Evolutionary conservation across 306 rosid species (phyloP).

Genomic region (Trichosanthes truncata): DNA sequence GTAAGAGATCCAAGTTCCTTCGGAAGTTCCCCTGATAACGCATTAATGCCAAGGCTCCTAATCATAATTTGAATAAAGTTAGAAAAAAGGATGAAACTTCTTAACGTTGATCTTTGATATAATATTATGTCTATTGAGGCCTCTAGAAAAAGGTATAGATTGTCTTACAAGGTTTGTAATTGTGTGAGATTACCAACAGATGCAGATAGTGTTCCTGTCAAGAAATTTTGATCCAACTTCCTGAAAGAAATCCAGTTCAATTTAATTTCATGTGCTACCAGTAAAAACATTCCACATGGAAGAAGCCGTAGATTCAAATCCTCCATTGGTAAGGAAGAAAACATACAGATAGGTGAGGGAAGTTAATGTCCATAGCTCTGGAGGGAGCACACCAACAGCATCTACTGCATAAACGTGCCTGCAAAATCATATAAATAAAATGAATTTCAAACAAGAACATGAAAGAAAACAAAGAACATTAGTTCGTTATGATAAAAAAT

Average conservation of each 20-base stretch:
- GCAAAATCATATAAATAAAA: constrained; percentile 6
- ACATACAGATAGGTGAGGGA: constrained; percentile 57
- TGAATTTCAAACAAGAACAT: not conserved
- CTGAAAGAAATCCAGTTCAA: constrained; percentile 30
- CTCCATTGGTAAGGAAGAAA: not conserved
- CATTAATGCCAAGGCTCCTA: constrained; percentile 53
- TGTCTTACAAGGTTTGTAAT: constrained; percentile 58
- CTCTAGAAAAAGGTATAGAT: not conserved
- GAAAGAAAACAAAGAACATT: not conserved
- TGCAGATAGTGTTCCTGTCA: constrained; percentile 55
- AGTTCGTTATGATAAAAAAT: not conserved
- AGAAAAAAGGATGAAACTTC: not conserved
- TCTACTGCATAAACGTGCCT: constrained; percentile 46
- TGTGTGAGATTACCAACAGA: constrained; percentile 51
- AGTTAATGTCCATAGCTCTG: constrained; percentile 62
- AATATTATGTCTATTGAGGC: not conserved
- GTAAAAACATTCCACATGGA: not conserved
- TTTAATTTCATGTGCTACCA: not conserved
- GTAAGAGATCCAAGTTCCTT: constrained; percentile 59
- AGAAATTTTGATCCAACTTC: constrained; percentile 44
- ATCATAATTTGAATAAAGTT: not conserved
- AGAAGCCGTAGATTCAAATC: not conserved
- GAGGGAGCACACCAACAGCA: constrained; percentile 47
- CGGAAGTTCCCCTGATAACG: constrained; percentile 66
- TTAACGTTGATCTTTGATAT: not conserved